Conservation (phyloP, 2,329 filamentous ascomycete genomes). For the Stachybotrys chartarum region DNA sequence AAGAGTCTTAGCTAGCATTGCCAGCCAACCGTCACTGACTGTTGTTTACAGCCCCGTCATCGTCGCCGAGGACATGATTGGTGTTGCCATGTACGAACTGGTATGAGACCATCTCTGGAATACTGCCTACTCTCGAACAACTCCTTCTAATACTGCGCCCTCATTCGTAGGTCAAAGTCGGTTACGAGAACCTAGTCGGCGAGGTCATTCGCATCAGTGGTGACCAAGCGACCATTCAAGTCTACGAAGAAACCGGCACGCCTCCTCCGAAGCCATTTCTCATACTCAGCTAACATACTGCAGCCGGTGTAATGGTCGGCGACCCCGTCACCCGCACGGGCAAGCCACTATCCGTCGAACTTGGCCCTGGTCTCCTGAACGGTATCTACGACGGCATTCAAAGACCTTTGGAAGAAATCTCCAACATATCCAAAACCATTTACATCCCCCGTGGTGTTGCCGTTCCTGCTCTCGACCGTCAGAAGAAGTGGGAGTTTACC, state of each 20-base stretch:
- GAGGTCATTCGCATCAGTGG: conserved; percentile 97
- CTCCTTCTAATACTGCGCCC: not conserved
- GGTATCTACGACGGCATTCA: conserved; percentile 99
- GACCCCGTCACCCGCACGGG: conserved; percentile 86
- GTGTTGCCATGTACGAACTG: conserved; percentile 99
- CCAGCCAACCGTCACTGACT: conserved; percentile 19
- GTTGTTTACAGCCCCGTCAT: conserved; percentile 66
- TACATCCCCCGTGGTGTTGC: conserved; percentile 96
- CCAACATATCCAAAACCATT: conserved; percentile 73
- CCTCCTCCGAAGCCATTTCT: conserved; percentile 1
- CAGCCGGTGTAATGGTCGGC: conserved; percentile 90
- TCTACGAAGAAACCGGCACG: conserved; percentile 97
- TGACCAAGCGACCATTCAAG: conserved; percentile 95
- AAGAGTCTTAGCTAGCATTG: not conserved
- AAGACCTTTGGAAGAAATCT: conserved; percentile 81
- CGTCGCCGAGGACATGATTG: conserved; percentile 95
- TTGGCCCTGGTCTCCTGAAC: conserved; percentile 94
- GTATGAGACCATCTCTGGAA: conserved; percentile 39
- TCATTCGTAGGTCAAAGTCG: conserved; percentile 68
- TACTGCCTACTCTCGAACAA: not conserved
- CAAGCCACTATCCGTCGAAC: conserved; percentile 95
- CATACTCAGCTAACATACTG: conserved; percentile 9
- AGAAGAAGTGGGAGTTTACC: conserved; percentile 95
- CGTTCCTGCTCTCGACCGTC: conserved; percentile 78
- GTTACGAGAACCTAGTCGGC: conserved; percentile 84